Evolutionary conservation across 352 stramenopile genomes (phyloP), one percentile per base, ranked within the genome.

Genomic region (Phytophthora pseudosyringae): DNA sequence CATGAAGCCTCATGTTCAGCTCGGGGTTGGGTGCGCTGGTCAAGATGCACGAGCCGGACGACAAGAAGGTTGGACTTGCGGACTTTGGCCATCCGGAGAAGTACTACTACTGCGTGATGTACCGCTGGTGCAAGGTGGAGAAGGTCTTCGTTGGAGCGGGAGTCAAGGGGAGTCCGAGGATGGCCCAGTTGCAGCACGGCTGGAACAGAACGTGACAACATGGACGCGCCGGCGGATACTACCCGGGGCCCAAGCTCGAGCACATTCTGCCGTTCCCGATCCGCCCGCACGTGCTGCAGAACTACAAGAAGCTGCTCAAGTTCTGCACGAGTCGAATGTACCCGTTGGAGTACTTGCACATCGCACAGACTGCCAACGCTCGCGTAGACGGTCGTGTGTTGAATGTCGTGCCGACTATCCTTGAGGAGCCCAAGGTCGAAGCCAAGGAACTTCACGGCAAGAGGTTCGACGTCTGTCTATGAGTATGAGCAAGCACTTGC

Each of bases 311-410:
- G 39, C 56, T 98, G 36, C 65, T 91, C 36, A 72, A 71, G 43
- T 98, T 98, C 69, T 94, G 97, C 11, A 76, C 97, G 39, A 69
- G 87, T n/a, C 81, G 93, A 13, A 95, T 96, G 47, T 97, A 97
- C 63, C 94, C 94, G 2, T 80, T 90, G n/a, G 94, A 98, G 73
- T 38, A 82, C 26, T 57, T 97, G 26, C 96, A 96, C 59, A 55
- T 97, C 13, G 62, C 84, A 32, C 80, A 98, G 43, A 67, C 90
- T 54, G 81, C 68, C 5, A 74, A 84, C 10, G 76, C 81, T 21
- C 74, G 80, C 4, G 68, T 80, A 1, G 67, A 73, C 13, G 80
- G 80, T 12, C 72, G 81, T 16, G 69, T 78, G 15, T 98, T 92
- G 93, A 75, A 85, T 21, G 58, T 89, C 12, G 78, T 98, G 44